Evolutionary conservation across 2,329 filamentous ascomycete species (phyloP), one percentile per base, ranked within the genome.

Genomic region (Cordyceps farinosa): DNA sequence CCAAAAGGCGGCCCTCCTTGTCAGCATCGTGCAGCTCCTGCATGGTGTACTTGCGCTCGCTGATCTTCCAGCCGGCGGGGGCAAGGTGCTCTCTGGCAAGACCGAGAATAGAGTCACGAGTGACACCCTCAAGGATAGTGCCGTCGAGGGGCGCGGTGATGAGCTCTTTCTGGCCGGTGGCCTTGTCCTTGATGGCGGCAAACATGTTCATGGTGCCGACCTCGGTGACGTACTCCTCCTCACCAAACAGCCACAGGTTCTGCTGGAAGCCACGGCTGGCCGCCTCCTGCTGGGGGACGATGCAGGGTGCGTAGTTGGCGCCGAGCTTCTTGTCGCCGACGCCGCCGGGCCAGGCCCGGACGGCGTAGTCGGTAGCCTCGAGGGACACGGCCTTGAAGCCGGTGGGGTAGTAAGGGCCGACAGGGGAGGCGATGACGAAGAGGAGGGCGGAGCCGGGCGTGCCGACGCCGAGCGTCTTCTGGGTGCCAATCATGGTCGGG

Each of bases 181-280:
- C 84, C 82, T 90, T 91, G 81, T 96, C 87, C 79, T 87, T 87
- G 70, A 98, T 79, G 48, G 90, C 93, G 38, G 90, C 89, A 72
- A 98, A 99, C 75, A 99, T 87, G 79, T 99, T 99, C 95, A 99
- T 99, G 64, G 95, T 98, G 72, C 95, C 95, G 63, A 97, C 95
- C 78, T 99, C 95, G 53, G 95, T 99, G 64, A 98, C 89, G 72
- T 89, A 97, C 76, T 98, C 92, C 77, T 98, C 92, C 73, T 96
- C 89, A 50, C 93, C 93, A 74, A 98, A 99, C 38, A 99, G 81
- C 95, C 95, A 99, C 61, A 99, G 84, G 78, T 98, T 99, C 82
- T 99, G 95, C 79, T 98, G 94, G 84, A 93, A 97, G 29, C 95
- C 95, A 63, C 92, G 87, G 76, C 88, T 90, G 52, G 92, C 92